Conservation (phyloP, 176 grass and related monocot species). For the Cenchrus fungigraminus region DNA sequence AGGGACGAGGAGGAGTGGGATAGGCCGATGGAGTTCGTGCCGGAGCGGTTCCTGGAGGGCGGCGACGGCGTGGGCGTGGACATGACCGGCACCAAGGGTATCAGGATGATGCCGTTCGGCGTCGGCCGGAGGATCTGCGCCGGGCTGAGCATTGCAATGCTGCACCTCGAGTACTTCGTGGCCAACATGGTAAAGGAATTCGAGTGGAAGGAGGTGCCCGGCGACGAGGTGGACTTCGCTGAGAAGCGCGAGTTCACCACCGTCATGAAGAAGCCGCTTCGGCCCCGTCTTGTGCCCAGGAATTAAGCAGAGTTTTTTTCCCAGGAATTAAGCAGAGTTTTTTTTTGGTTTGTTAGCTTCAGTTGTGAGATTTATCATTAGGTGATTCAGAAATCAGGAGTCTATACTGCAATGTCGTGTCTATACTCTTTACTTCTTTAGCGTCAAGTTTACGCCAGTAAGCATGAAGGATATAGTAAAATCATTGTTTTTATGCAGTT, state of each 20-base stretch:
- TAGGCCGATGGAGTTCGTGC: conserved; percentile 44
- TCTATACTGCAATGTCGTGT: too few species aligned
- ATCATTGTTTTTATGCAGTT: too few species aligned
- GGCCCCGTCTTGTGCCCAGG: conserved; percentile 14
- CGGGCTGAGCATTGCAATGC: conserved; percentile 37
- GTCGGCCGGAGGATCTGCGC: conserved; percentile 54
- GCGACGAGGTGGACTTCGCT: conserved; percentile 45
- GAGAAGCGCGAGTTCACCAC: conserved; percentile 49
- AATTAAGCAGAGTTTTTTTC: too few species aligned
- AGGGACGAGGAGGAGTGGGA: conserved; percentile 49
- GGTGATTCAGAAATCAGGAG: too few species aligned
- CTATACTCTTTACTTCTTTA: too few species aligned
- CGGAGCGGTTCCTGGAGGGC: conserved; percentile 59
- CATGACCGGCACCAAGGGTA: conserved; percentile 42
- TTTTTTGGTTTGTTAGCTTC: too few species aligned
- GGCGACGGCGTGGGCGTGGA: conserved; percentile 51
- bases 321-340: not conserved
- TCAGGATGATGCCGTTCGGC: conserved; percentile 74
- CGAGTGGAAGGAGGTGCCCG: conserved; percentile 43
- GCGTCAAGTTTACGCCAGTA: too few species aligned
- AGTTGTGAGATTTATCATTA: too few species aligned
- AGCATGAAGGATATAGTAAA: too few species aligned
- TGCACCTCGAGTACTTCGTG: conserved; percentile 64
- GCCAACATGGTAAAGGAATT: conserved; percentile 56
- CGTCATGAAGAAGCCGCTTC: conserved; percentile 60